Percentiles rank a stretch among this genome's conserved stretches.
phyloP scores from a whole-genome alignment of 176 grass and related monocot genomes.

The Themeda triandra region DNA sequence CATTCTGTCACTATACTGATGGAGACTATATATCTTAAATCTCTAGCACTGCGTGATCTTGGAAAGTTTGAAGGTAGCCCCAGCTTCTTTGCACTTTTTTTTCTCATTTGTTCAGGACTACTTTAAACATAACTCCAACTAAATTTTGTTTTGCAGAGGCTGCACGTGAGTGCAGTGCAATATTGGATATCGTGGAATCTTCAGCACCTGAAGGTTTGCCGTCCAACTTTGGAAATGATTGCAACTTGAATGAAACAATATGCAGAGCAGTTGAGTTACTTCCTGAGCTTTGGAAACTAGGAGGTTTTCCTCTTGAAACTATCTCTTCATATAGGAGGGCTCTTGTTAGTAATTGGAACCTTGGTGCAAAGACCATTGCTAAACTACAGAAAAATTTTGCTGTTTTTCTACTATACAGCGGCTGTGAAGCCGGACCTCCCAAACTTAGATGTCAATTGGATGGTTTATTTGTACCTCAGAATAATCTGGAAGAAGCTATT shows the following conservation, averaged over 20 bases:
- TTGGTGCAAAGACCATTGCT: slow-evolving; percentile 39
- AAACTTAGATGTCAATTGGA: slow-evolving; percentile 54
- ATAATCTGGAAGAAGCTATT: slow-evolving; percentile 91
- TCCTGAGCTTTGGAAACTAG: slow-evolving; percentile 75
- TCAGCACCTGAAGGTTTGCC: slow-evolving; percentile 54
- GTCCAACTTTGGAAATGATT: slow-evolving; percentile 36
- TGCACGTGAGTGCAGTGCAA: slow-evolving; percentile 53
- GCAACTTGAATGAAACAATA: slow-evolving; percentile 73
- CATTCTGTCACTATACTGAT: slow-evolving; percentile 55
- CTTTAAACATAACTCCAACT: slow-evolving; percentile 13
- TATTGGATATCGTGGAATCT: slow-evolving; percentile 72
- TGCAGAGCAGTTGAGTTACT: slow-evolving; percentile 67
- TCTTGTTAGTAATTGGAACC: slow-evolving; percentile 75
- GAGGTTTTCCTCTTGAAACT: slow-evolving; percentile 52
- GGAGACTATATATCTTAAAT: slow-evolving; percentile 82
- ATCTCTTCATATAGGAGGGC: slow-evolving; percentile 77
- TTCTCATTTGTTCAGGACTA: neutral
- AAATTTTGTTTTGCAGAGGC: slow-evolving; percentile 62
- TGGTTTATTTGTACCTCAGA: slow-evolving; percentile 70
- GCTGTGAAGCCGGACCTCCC: slow-evolving; percentile 55
- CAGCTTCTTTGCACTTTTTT: neutral
- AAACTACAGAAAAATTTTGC: slow-evolving; percentile 86
- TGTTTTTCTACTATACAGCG: slow-evolving; percentile 76
- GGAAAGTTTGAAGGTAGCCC: slow-evolving; percentile 60
- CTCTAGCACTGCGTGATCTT: slow-evolving; percentile 66